Evolutionary conservation across 148 eudicot genomes (phyloP).

Genomic region (Vaccinium vitisidaea): DNA sequence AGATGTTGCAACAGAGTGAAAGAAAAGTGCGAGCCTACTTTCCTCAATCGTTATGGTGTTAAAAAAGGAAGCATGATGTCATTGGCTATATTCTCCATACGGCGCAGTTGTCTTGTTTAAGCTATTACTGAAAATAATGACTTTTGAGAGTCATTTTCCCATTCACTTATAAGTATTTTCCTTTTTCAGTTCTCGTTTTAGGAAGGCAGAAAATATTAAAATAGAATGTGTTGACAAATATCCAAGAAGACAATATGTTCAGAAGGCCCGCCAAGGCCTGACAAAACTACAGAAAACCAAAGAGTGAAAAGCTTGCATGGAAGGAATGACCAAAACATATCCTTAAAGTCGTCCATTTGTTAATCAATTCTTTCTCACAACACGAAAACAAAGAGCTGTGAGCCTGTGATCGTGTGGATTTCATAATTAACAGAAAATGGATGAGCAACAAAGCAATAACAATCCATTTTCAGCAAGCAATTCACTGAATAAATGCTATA

Average conservation of each 20-base stretch:
- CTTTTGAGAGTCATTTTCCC: too few relatives aligned
- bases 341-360: not conserved
- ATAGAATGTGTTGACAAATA: not conserved
- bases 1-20: not conserved
- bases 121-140: too few relatives aligned
- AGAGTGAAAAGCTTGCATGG: too few relatives aligned
- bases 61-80: not conserved
- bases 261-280: not conserved
- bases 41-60: not conserved
- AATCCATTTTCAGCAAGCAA: not conserved
- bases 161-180: not conserved
- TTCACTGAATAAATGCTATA: not conserved
- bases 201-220: not conserved
- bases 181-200: not conserved
- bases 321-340: not conserved
- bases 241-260: not conserved
- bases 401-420: not conserved
- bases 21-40: not conserved
- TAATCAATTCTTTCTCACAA: not conserved
- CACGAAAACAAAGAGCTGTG: not conserved
- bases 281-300: not conserved
- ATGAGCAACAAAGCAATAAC: not conserved
- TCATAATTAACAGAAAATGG: not conserved
- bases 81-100: not conserved
- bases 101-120: not conserved